Evolutionary conservation across 2,329 filamentous ascomycete genomes (phyloP), one percentile per base, ranked within the genome.

Genomic region (Diaporthe citri): DNA sequence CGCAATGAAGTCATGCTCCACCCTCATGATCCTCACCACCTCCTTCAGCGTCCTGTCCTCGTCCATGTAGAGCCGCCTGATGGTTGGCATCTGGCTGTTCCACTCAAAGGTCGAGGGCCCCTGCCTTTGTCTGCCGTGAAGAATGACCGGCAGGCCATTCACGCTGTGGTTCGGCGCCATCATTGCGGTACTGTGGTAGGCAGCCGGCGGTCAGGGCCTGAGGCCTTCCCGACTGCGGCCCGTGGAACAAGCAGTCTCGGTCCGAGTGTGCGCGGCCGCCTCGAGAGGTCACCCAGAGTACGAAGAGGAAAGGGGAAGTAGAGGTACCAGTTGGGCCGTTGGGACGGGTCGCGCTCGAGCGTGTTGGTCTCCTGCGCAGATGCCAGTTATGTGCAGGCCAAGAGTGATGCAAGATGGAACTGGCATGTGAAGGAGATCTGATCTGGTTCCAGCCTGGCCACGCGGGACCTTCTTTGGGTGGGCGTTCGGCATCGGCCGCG

Each of bases 21-120:
- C n/a, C 55, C 57, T 41, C 74, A 75, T 75, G 25, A 75, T 66
- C 9, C 57, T 71, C 62, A 75, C 72, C 25, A 75, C 52, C n/a
- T 75, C 69, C 74, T 75, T 75, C 34, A 75, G 70, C n/a, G 74
- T 75, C 52, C 43, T 67, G 10, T 64, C 74, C 55, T 75, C 69
- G 20, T 75, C 74, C 74, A 75, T 66, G 70, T 75, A 75, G 43
- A 75, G 74, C 52, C 41, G 74, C 31, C 43, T 51, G n/a, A 75
- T 75, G 17, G 36, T 73, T 28, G 74, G 74, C 74, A 75, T 60
- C 10, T 75, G 60, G 34, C n/a, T 59, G 31, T 66, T 66, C 74
- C 74, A 75, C 13, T 69, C 46, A 41, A 69, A 69, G 48, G 64
- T 69, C 12, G 64, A 52, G 20, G 64, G 64, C 13, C 43, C 64